Conservation (phyloP, 331 rosid genomes). For the Stylosanthes scabra region DNA sequence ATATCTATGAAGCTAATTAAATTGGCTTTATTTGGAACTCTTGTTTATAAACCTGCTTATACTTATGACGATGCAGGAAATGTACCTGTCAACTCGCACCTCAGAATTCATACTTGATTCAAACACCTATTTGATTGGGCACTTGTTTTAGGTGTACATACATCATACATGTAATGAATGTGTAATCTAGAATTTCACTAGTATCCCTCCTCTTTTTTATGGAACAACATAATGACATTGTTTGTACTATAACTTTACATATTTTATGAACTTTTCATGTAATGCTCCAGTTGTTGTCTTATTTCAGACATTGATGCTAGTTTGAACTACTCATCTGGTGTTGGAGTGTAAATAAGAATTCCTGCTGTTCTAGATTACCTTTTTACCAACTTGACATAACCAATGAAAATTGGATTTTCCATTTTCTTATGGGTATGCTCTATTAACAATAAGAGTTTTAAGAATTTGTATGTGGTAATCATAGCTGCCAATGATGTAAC, state of each 20-base stretch:
- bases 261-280: conserved; percentile 20
- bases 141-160: conserved; percentile 28
- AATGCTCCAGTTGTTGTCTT: conserved; percentile 15
- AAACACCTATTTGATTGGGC: neutral
- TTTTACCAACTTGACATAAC: neutral
- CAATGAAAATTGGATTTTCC: neutral
- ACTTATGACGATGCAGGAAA: conserved; percentile 49
- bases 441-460: neutral
- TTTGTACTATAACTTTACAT: conserved; percentile 13
- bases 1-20: conserved; percentile 13
- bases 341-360: neutral
- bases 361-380: neutral
- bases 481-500: neutral
- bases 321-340: neutral
- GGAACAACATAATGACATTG: conserved; percentile 19
- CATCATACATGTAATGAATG: conserved; percentile 19
- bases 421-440: neutral
- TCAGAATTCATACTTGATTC: conserved; percentile 51
- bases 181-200: conserved; percentile 27
- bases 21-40: neutral
- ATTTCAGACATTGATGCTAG: conserved; percentile 11
- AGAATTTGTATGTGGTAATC: neutral
- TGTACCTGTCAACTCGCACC: conserved; percentile 41
- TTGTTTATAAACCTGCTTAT: conserved; percentile 14
- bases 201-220: conserved; percentile 6